Base-by-base conservation (phyloP, 306 rosid genomes). In the Malus orientalis region DNA sequence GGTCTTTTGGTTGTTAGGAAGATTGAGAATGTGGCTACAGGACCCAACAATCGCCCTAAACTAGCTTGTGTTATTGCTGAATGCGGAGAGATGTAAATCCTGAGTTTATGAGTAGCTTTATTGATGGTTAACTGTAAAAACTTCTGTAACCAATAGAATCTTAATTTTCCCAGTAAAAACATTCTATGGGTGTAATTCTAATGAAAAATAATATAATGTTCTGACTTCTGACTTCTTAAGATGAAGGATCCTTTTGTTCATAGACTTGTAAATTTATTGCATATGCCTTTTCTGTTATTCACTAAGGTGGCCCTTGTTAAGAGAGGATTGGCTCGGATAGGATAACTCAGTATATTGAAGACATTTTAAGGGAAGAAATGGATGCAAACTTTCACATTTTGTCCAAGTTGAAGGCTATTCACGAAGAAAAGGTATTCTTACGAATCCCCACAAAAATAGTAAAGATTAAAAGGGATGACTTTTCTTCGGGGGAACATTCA, bases 1-100 rank as follows among this genome's bases (percentile, higher is more conserved):
- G 99, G 99, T 71, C 98, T 96, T 86, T 60, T 96, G 90, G 98
- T 96, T 58, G 90, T 92, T 38, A 87, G 99, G 88, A 96, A 92
- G 91, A 92, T 96, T 53, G 99, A 96, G 84, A 96, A 96, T 71
- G 99, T 96, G 68, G 98, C 99, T 58, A 87, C 97, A 4, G 98
- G 97, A 80, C 98, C 98, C 53, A 89, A 87, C 79, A 92, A 92
- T 85, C 84, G 93, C 78, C 99, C 99, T 12, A 96, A 96, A 66
- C 82, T 92, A 80, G 85, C 91, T 44, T 91, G 98, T 11, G 85
- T 89, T 77, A 88, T 92, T 73, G 92, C 93, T 47, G 99, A 92
- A 82, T 95, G 99, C 73, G 99, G 98, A 49, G 99, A 95, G 86
- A 95, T 95, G 99, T 95, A 82, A 80, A 81, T 11, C 70, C 60